Percentiles rank a stretch among this genome's conserved stretches.
Evolutionary conservation across 2,329 filamentous ascomycete genomes (phyloP).

Genomic region (Aulographum hederae): DNA sequence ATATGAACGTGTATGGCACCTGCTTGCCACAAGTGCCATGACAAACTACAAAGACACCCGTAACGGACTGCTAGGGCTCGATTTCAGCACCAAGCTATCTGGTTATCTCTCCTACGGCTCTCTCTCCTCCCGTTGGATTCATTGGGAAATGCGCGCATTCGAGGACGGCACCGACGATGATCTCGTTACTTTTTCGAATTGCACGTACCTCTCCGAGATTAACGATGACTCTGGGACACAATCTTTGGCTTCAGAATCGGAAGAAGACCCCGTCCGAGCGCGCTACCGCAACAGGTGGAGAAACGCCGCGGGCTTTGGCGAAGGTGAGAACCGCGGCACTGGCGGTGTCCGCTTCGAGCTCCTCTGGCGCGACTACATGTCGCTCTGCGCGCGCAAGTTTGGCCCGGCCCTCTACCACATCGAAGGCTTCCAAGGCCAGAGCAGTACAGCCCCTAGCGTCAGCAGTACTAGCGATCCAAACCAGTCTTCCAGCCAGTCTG

Average conservation of each 20-base stretch:
- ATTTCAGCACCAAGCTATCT: slow-evolving; percentile 62
- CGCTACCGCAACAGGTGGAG: slow-evolving; percentile 9
- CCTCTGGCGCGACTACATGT: slow-evolving; percentile 68
- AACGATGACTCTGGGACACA: no score
- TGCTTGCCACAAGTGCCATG: slow-evolving; percentile 43
- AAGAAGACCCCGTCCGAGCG: neutral
- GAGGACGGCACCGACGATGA: slow-evolving; percentile 39
- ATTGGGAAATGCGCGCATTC: slow-evolving; percentile 46
- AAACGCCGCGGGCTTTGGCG: slow-evolving; percentile 37
- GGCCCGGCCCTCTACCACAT: slow-evolving; percentile 43
- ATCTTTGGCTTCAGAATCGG: neutral
- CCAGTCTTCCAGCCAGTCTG: slow-evolving; percentile 13
- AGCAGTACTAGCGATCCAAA: neutral
- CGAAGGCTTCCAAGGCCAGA: slow-evolving; percentile 40
- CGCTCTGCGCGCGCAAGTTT: slow-evolving; percentile 56
- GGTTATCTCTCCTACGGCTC: slow-evolving; percentile 55
- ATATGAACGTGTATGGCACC: slow-evolving; percentile 37
- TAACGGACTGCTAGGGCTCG: slow-evolving; percentile 50
- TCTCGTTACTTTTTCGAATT: slow-evolving; percentile 8
- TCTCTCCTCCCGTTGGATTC: slow-evolving; percentile 54
- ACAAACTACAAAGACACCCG: slow-evolving; percentile 50
- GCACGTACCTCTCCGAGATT: neutral
- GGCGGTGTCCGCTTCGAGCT: slow-evolving; percentile 53
- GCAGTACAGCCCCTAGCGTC: neutral
- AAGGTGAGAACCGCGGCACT: slow-evolving; percentile 57